A percentile compares a stretch with the other conserved stretches of the same genome.
Evolutionary conservation across 106 monocot species (phyloP).

Genomic region (Dactylorhiza incarnata): DNA sequence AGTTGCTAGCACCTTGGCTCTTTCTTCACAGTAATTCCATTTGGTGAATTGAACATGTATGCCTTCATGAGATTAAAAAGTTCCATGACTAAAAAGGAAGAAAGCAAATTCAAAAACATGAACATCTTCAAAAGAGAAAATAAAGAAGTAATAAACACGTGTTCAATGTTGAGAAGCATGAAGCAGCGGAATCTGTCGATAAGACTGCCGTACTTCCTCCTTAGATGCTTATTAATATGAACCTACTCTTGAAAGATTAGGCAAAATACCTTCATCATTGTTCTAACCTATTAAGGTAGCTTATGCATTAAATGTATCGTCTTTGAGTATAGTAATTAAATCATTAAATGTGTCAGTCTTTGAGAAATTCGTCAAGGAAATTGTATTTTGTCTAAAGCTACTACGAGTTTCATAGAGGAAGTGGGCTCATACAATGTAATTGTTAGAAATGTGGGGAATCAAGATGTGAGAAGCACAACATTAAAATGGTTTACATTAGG

Average conservation of each 20-base stretch:
- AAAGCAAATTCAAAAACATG: background rate
- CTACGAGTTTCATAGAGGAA: too few relatives aligned
- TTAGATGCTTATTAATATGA: background rate
- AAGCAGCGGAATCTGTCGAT: background rate
- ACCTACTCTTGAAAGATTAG: background rate
- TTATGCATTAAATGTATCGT: background rate
- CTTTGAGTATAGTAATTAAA: background rate
- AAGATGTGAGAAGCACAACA: too few relatives aligned
- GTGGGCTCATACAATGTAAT: too few relatives aligned
- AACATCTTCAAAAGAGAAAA: background rate
- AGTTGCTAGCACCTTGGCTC: slow-evolving; percentile 3
- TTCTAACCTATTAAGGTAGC: background rate
- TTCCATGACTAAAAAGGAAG: background rate
- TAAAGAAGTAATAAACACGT: background rate
- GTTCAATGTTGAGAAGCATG: background rate
- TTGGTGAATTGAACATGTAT: slow-evolving; percentile 5
- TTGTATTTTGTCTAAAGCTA: too few relatives aligned
- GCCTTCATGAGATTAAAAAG: background rate
- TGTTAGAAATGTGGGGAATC: too few relatives aligned
- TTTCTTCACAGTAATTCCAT: slow-evolving; percentile 8
- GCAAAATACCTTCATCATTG: too few relatives aligned
- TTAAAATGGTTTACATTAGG: too few relatives aligned
- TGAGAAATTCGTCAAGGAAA: background rate
- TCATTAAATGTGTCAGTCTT: background rate
- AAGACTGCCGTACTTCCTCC: background rate